Evolutionary conservation across 2,329 filamentous ascomycete genomes (phyloP).

Genomic region (Talaromyces sp.): DNA sequence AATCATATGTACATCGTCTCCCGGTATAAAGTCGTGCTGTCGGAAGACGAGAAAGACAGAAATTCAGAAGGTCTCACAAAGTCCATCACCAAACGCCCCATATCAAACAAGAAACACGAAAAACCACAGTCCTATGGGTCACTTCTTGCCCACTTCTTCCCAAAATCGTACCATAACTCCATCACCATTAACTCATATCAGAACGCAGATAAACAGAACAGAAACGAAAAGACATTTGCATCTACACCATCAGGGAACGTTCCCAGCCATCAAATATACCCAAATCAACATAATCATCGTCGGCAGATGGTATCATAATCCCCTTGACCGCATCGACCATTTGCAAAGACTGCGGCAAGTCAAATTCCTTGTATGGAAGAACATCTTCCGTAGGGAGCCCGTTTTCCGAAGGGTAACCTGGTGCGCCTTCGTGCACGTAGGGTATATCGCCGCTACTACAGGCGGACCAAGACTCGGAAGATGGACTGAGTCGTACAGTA

Average conservation of each 20-base stretch:
- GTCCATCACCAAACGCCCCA: too few relatives aligned
- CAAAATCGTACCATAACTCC: background rate
- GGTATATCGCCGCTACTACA: conserved; percentile 35
- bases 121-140: too few relatives aligned
- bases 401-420: conserved; percentile 55
- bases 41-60: too few relatives aligned
- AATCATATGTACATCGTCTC: too few relatives aligned
- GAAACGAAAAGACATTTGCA: background rate
- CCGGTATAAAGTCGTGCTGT: too few relatives aligned
- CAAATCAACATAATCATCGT: conserved; percentile 31
- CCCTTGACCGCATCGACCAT: conserved; percentile 32
- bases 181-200: background rate
- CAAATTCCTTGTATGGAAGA: conserved; percentile 1
- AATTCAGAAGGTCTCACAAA: too few relatives aligned
- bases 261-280: conserved; percentile 30
- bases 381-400: conserved; percentile 36
- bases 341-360: conserved; percentile 25
- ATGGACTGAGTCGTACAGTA: conserved; percentile 18
- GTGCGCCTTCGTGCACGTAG: conserved; percentile 41
- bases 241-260: conserved; percentile 23
- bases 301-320: conserved; percentile 34
- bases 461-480: conserved; percentile 36
- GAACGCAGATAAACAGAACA: background rate
- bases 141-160: too few relatives aligned
- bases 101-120: too few relatives aligned